Evolutionary conservation across 805 yeast species (phyloP).

Genomic region (Candida dajiaensis): DNA sequence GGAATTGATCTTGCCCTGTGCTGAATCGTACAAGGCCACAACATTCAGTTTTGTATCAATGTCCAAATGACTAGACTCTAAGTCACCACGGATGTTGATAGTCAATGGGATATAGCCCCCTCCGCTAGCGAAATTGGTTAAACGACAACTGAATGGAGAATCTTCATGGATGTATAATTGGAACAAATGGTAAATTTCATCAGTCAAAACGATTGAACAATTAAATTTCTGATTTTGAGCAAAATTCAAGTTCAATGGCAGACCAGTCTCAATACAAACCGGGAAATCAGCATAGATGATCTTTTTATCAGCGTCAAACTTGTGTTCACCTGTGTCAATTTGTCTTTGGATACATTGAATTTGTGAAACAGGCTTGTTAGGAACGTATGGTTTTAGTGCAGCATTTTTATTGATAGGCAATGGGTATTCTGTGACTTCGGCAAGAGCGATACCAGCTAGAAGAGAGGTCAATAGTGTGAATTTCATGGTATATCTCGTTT

Average conservation of each 20-base stretch:
- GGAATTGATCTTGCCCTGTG: conserved; percentile 19
- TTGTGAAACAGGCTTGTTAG: conserved; percentile 35
- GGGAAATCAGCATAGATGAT: conserved; percentile 58
- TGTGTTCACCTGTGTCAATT: conserved; percentile 73
- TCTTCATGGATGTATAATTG: conserved; percentile 76
- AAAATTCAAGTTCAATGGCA: conserved; percentile 50
- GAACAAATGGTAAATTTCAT: conserved; percentile 63
- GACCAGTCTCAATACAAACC: conserved; percentile 56
- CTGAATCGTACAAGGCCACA: conserved; percentile 31
- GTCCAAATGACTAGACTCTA: conserved; percentile 64
- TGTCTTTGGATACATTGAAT: conserved; percentile 61
- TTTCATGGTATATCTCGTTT: not conserved
- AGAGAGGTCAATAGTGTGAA: not conserved
- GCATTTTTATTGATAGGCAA: conserved; percentile 1
- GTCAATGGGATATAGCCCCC: conserved; percentile 49
- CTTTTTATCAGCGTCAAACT: conserved; percentile 50
- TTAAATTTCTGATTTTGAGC: conserved; percentile 42
- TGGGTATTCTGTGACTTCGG: conserved; percentile 7
- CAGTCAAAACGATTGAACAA: conserved; percentile 59
- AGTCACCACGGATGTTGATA: conserved; percentile 59
- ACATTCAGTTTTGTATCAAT: conserved; percentile 54
- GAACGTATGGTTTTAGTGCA: conserved; percentile 20
- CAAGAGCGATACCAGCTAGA: not conserved
- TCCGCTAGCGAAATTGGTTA: conserved; percentile 37
- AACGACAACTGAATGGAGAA: conserved; percentile 64